phyloP scores from a whole-genome alignment of 495 filamentous ascomycete species.

The Astrocystis sublimbata region DNA sequence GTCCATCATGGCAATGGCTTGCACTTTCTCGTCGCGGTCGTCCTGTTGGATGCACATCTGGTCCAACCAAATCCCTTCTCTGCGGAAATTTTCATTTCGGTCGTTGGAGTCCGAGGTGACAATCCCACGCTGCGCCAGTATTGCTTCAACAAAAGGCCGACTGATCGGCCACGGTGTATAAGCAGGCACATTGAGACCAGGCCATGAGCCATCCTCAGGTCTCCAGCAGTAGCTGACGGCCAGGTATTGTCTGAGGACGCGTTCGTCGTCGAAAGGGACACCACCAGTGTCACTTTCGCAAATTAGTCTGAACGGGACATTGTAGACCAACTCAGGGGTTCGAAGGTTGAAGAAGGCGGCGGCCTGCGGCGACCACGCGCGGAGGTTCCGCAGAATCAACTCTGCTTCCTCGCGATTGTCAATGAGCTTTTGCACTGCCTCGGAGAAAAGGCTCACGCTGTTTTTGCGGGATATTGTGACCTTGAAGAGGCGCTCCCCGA shows the following conservation, averaged over 20 bases:
- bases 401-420: neutral
- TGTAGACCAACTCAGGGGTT: neutral
- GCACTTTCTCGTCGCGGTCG: too few relatives aligned
- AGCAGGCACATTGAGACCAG: neutral
- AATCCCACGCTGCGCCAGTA: neutral
- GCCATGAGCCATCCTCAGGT: neutral
- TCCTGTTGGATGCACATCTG: too few relatives aligned
- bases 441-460: neutral
- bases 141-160: neutral
- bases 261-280: neutral
- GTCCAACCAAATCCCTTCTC: too few relatives aligned
- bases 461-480: constrained; percentile 1
- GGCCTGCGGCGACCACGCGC: neutral
- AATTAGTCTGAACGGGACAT: neutral
- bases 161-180: neutral
- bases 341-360: neutral
- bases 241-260: neutral
- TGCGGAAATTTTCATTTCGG: neutral
- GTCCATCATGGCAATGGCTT: too few relatives aligned
- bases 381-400: neutral
- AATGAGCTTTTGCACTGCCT: neutral
- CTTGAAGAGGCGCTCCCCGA: neutral
- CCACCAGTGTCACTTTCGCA: neutral
- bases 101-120: constrained; percentile 29
- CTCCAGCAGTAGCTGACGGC: constrained; percentile 2